Conservation (phyloP, 148 eudicot species). For the Rhododendron simsii region DNA sequence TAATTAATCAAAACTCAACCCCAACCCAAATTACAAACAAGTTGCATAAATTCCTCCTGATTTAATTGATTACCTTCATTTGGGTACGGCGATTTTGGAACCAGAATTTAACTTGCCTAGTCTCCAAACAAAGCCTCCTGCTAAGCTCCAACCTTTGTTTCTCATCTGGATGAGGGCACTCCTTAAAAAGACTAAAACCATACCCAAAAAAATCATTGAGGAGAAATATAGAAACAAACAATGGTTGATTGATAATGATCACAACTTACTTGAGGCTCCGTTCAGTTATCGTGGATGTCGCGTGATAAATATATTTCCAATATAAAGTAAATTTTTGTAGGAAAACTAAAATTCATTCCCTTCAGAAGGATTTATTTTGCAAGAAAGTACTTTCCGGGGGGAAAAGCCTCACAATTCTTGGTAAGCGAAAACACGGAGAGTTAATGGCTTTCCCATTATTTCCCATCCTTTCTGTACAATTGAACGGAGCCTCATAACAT, state of each 20-base stretch:
- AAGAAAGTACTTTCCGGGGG: too few relatives aligned
- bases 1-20: background rate
- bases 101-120: conserved; percentile 96
- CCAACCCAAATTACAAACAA: background rate
- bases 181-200: conserved; percentile 68
- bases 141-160: conserved; percentile 95
- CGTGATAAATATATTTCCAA: background rate
- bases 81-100: conserved; percentile 95
- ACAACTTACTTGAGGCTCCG: background rate
- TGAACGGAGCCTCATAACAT: background rate
- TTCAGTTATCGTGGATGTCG: background rate
- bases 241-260: background rate
- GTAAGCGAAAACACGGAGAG: background rate
- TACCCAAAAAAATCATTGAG: conserved; percentile 1
- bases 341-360: background rate
- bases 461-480: background rate
- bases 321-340: background rate
- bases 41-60: background rate
- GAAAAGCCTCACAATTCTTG: background rate
- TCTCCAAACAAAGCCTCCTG: conserved; percentile 74
- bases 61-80: conserved; percentile 66
- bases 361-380: too few relatives aligned
- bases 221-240: background rate
- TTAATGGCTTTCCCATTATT: background rate
- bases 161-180: conserved; percentile 99